Evolutionary conservation across 2,329 filamentous ascomycete species (phyloP), one percentile per base, ranked within the genome.

Genomic region (Pseudogymnoascus sp.): DNA sequence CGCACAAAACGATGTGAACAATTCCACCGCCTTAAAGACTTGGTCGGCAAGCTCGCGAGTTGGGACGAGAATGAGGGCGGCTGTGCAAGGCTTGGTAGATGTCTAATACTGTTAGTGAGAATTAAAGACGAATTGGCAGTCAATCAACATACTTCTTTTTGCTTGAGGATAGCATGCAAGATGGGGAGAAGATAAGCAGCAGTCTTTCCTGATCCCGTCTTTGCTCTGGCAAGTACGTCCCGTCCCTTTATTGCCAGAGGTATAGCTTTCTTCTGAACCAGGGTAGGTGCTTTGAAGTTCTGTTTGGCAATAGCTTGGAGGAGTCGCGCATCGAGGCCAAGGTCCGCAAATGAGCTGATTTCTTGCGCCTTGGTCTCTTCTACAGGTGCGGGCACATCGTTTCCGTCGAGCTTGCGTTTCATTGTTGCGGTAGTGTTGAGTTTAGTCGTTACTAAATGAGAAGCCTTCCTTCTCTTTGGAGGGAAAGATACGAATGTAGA

Each of bases 161-260:
- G 85, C 73, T 89, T 90, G 64, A 99, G 79, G 67, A 96, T 90
- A 37, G 85, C 84, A 69, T 96, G 90, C 14, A 99, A 78, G n/a
- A 96, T 83, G 1, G 95, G 95, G 45, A 99, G 82, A 6, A 96
- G 80, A 74, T 98, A 98, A 61, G 95, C 93, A n/a, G 92, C 92
- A 10, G 95, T 99, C 81, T 99, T 99, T 69, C 95, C 95, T 3
- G 93, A 96, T 11, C 95, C 95, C 4, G 95, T 98, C 76, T 93
- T 96, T 39, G 93, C 92, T 73, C 93, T 92, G 63, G 92, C 93
- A 41, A 98, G 81, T 60, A 99, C 87, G 80, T 98, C 92, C 72
- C 91, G 88, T 11, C 95, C 93, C 68, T 92, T 86, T 16, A 98
- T 80, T 21, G 91, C 92, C 39, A 97, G 78, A 1, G 95, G 95